Evolutionary conservation across 2,329 filamentous ascomycete species (phyloP), one percentile per base, ranked within the genome.

Genomic region (Monosporascus sp.): DNA sequence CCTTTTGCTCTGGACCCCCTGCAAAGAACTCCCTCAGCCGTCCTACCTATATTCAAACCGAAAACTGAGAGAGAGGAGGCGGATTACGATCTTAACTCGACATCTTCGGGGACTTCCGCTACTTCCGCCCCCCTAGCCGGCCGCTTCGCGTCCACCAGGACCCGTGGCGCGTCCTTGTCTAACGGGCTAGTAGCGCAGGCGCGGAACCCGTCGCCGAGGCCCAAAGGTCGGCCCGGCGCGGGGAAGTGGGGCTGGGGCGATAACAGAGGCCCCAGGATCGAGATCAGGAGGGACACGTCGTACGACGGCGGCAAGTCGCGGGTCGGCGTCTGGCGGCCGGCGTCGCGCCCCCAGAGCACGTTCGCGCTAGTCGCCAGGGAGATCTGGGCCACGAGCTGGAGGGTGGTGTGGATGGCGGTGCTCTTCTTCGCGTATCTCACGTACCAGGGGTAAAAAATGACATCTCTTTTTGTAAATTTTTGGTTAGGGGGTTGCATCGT

Each of bases 371-470:
- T 88, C 6, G 66, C 74, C 35, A 73, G 76, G 26, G 87, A 93
- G 67, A 70, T 91, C 38, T 78, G 77, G 70, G 78, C 75, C 8
- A 85, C 81, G 45, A 62, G 85, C 19, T 84, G 81, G 72, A 75
- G 80, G 48, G 84, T 91, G 3, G 76, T 76, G 6, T 82, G 80
- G 77, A 79, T 88, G 68, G 83, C 82, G 20, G 68, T 85, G 45
- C 59, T 74, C 16, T 84, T 85, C 67, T 94, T 88, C 76, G 75
- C 76, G 31, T 89, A 84, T 72, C 71, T 93, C 61, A 76, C 86
- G 53, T 83, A 80, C 72, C 78, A 77, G 63, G 85, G 86, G 58
- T 89, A 65, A 69, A 58, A 19, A 9, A 27, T 43, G 17, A 19
- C 2, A 19, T 6, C 1, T 4, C 40, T 43, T 24, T 19, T 9